phyloP scores from a whole-genome alignment of 2,329 filamentous ascomycete species.

The Cercospora sp. region DNA sequence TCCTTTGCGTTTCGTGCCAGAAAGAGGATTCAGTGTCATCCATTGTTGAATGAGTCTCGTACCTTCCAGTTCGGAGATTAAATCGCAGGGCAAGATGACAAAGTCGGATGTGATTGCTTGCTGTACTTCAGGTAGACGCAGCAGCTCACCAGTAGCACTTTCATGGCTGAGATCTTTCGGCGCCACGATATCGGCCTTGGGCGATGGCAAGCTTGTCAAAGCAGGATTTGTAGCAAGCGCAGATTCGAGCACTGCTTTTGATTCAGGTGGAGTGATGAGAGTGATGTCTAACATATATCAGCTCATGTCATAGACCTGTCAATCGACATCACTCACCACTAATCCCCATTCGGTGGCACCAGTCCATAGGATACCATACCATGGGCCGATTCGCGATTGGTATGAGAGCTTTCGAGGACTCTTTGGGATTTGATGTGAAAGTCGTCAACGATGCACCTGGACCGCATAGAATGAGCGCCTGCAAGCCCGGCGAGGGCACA shows the following conservation, averaged over 20 bases:
- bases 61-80: constrained; percentile 85
- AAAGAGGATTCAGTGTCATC: constrained; percentile 68
- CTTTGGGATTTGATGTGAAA: constrained; percentile 76
- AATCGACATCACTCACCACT: constrained; percentile 53
- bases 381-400: constrained; percentile 83
- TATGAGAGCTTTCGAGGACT: constrained; percentile 77
- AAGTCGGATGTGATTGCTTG: constrained; percentile 81
- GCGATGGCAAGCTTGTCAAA: constrained; percentile 70
- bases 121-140: constrained; percentile 80
- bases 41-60: constrained; percentile 83
- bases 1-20: constrained; percentile 64
- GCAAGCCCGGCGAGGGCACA: constrained; percentile 73
- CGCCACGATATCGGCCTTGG: constrained; percentile 72
- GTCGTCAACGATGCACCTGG: constrained; percentile 80
- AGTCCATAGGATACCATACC: constrained; percentile 87
- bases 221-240: constrained; percentile 77
- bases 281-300: constrained; percentile 47
- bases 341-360: constrained; percentile 78
- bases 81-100: constrained; percentile 85
- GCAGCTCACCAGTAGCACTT: constrained; percentile 84
- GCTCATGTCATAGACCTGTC: background rate
- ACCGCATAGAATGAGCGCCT: constrained; percentile 80
- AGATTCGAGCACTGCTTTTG: constrained; percentile 64
- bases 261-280: constrained; percentile 58
- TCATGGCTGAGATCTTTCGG: constrained; percentile 75